Base-by-base conservation (phyloP, 202 grass and related monocot species). In the Alloteropsis angusta region DNA sequence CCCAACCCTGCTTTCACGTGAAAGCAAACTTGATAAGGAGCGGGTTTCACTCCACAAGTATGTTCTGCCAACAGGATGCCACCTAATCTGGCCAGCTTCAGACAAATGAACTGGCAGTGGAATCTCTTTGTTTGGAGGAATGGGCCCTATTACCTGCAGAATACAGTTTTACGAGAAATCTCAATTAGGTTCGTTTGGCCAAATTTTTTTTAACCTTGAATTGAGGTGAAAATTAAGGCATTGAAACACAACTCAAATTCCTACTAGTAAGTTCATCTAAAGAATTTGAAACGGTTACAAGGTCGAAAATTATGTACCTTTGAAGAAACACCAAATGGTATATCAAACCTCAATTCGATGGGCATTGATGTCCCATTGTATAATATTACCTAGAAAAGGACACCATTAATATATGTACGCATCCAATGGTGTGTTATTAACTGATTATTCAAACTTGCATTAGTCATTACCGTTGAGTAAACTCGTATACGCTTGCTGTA, bases 91-190 rank as follows among this genome's bases (percentile, higher is more conserved):
- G 68, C 91, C 91, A 78, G 91, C 86, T 77, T 98, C 95, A 65
- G 95, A 94, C 75, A 98, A 90, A 79, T 98, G 95, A 80, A 98
- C 85, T 1, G 95, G 95, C 61, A 98, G 76, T 54, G 95, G 91
- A 66, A 98, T 90, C 71, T 92, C 89, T 92, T 90, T 87, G 35
- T 85, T 87, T 47, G 95, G 91, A 80, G 84, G 83, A 83, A 98
- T 76, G 32, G 95, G 95, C 30, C 95, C 95, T 54, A 98, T 81
- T 59, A 94, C 83, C 94, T 97, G 85, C 47, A 88, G 61, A 74
- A 68, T 59, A 75, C 68, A 68, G 54, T 84, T 83, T 56, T 62
- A 26, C 80, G 60, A 83, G 37, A 83, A 83, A 79, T 53, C 36
- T 49, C 41, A 54, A 19, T 52, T 79, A 43, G n/a, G 36, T 41